Conservation (phyloP, 495 filamentous ascomycete species). For the Trichoderma erinaceum region DNA sequence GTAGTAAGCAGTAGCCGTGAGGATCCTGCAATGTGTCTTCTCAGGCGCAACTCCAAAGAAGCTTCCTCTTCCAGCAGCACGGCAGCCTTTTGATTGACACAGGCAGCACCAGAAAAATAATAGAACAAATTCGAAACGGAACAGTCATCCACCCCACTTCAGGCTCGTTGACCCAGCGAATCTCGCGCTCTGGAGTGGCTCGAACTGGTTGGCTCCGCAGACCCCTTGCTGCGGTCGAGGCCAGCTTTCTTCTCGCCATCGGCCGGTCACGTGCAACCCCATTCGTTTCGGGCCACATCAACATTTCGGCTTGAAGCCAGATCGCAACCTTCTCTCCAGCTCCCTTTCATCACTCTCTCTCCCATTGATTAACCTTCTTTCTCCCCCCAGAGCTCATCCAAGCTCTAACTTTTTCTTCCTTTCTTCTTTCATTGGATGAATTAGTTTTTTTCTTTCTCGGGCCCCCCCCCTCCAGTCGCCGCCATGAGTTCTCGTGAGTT, state of each 20-base stretch:
- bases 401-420: conserved; percentile 37
- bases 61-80: not conserved
- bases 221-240: not conserved
- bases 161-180: not conserved
- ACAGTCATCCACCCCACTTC: not conserved
- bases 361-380: conserved; percentile 28
- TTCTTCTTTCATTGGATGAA: conserved; percentile 35
- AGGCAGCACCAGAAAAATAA: not conserved
- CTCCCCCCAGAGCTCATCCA: conserved; percentile 23
- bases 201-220: not conserved
- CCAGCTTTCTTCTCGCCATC: conserved; percentile 14
- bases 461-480: conserved; percentile 38
- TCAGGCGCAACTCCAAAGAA: not conserved
- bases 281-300: conserved; percentile 49
- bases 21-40: not conserved
- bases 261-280: conserved; percentile 34
- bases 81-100: not conserved
- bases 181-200: not conserved
- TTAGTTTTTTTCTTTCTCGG: conserved; percentile 31
- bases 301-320: conserved; percentile 44
- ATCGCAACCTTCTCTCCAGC: conserved; percentile 36
- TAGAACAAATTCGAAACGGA: not conserved
- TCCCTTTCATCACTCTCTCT: conserved; percentile 32
- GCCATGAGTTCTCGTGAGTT: conserved; percentile 54
- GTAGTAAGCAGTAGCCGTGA: not conserved